These are phyloP conservation scores for Aspergillus quadrilineatus DNA, from an alignment of 2,329 filamentous ascomycete species.

Conservation along the genomic window DNA sequence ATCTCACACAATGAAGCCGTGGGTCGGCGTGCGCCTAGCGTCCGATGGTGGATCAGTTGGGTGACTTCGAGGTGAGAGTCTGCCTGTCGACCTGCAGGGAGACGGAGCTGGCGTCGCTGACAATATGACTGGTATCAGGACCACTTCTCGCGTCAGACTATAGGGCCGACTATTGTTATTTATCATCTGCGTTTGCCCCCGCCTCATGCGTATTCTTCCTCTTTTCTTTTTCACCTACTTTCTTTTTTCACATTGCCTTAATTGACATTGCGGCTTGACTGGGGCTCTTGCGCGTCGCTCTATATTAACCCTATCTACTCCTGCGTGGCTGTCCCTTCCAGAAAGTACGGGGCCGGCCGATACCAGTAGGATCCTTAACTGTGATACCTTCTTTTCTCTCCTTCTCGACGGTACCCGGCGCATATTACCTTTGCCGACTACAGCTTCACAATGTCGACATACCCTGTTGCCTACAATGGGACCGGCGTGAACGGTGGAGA, in stretches of 20 bases:
- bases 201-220: constrained; percentile 7
- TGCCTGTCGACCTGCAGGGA: constrained; percentile 10
- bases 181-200: constrained; percentile 14
- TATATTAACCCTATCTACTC: constrained; percentile 6
- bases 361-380: constrained; percentile 10
- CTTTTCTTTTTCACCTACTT: constrained; percentile 12
- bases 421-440: neutral
- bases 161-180: constrained; percentile 19
- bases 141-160: constrained; percentile 13
- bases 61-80: constrained; percentile 7
- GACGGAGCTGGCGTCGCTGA: constrained; percentile 10
- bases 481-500: constrained; percentile 59
- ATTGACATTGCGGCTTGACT: constrained; percentile 1
- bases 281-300: neutral
- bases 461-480: constrained; percentile 58
- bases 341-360: constrained; percentile 7
- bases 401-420: constrained; percentile 7
- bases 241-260: constrained; percentile 3
- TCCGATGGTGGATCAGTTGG: constrained; percentile 25
- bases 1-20: constrained; percentile 25
- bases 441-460: constrained; percentile 32
- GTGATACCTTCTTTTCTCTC: constrained; percentile 15
- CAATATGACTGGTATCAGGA: constrained; percentile 19
- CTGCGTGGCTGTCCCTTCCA: neutral
- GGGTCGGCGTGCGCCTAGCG: constrained; percentile 20